phyloP scores from a whole-genome alignment of 768 basidiomycete species.

The Rhodotorula toruloides region DNA sequence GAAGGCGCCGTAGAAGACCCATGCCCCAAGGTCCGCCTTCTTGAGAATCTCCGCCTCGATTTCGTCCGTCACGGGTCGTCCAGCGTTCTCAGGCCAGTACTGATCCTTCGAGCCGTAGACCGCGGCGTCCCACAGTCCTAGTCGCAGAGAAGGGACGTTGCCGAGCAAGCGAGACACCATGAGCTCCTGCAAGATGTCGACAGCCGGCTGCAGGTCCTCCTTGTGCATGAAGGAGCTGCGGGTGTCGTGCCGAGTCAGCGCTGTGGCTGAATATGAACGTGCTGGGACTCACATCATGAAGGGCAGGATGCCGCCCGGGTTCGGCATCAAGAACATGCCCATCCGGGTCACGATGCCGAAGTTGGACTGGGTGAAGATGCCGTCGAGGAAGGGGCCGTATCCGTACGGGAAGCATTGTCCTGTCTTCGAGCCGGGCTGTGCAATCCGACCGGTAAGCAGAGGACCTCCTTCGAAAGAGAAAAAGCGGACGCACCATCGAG shows the following conservation, averaged over 20 bases:
- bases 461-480: no score
- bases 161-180: conserved; percentile 6
- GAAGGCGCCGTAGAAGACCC: background rate
- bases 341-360: conserved; percentile 23
- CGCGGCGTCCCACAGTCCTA: conserved; percentile 20
- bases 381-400: conserved; percentile 35
- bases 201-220: conserved; percentile 17
- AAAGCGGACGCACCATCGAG: no score
- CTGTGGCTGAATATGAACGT: no score
- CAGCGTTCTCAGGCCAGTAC: conserved; percentile 10
- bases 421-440: conserved; percentile 20
- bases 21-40: conserved; percentile 5
- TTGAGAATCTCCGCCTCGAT: conserved; percentile 18
- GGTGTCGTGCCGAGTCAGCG: background rate
- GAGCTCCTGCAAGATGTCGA: conserved; percentile 15
- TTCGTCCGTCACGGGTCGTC: conserved; percentile 6
- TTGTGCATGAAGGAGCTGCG: conserved; percentile 13
- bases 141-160: conserved; percentile 15
- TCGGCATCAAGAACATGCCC: conserved; percentile 37
- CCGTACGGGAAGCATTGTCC: conserved; percentile 35
- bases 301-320: conserved; percentile 30
- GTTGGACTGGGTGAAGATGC: conserved; percentile 38
- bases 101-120: conserved; percentile 7
- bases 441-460: no score
- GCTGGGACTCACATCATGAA: conserved; percentile 25